Conservation (phyloP, 176 grass and related monocot species). For the Triticum timopheevii region DNA sequence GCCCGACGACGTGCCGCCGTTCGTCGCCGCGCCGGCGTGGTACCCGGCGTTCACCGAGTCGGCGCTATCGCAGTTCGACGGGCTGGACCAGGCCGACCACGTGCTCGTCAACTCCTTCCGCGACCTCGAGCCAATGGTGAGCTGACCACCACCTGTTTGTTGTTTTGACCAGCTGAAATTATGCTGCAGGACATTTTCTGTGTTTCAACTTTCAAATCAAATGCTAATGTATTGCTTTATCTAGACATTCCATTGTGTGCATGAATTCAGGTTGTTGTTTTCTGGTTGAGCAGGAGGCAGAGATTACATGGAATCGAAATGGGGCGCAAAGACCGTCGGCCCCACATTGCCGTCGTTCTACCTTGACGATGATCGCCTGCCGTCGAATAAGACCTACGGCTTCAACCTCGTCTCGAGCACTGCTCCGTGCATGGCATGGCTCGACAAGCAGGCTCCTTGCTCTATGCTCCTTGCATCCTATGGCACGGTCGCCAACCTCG, state of each 20-base stretch:
- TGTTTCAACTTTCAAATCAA: too few species aligned
- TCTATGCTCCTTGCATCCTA: constrained; percentile 36
- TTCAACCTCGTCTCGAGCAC: too few species aligned
- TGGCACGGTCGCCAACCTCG: constrained; percentile 16
- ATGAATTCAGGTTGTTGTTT: too few species aligned
- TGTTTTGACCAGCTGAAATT: too few species aligned
- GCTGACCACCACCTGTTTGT: too few species aligned
- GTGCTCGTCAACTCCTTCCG: constrained; percentile 8
- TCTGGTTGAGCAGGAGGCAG: constrained; percentile 18
- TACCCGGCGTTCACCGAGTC: not conserved
- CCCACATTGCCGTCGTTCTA: constrained; percentile 33
- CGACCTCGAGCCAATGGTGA: not conserved
- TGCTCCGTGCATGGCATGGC: not conserved
- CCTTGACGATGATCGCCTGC: constrained; percentile 3
- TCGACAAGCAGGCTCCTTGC: not conserved
- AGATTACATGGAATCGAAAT: constrained; percentile 16
- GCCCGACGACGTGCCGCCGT: not conserved
- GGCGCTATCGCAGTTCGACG: not conserved
- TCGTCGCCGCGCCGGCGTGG: not conserved
- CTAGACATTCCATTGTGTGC: too few species aligned
- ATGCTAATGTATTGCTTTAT: too few species aligned
- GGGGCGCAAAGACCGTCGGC: constrained; percentile 26
- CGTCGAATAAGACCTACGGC: not conserved
- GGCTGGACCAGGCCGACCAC: not conserved
- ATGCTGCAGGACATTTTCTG: too few species aligned